Evolutionary conservation across 257 asterid species (phyloP), one percentile per base, ranked within the genome.

Genomic region (Plectranthus barbatus): DNA sequence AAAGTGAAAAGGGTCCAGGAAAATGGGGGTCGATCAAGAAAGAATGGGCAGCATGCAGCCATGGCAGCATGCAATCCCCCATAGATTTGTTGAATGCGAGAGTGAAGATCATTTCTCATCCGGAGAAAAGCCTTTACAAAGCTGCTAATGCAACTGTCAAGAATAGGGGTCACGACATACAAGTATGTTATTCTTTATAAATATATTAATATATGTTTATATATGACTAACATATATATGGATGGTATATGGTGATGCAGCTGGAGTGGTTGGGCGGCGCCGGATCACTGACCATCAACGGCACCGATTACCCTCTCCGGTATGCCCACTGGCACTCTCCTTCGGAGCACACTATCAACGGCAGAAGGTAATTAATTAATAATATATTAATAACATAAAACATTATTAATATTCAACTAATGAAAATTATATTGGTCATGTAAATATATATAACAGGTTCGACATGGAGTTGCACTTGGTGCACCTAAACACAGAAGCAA

Each of bases 281-380:
- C 3, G 94, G 96, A 55, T 78, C 87, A 1, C 47, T 75, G 21
- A 9, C 9, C 19, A 75, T 88, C 34, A 80, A 83, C 23, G 79
- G 79, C 33, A 74, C 58, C 2, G 36, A 68, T 8, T 88, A 81
- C 39, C 18, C 56, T 3, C 92, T 88, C 37, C 64, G 17, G 31
- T 80, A 79, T 26, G 82, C 84, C 56, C 96, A 88, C 20, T 86
- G 96, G 95, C 96, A 88, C 69, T 80, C 92, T 56, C 92, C 96
- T 17, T 83, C 96, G 0, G 96, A 88, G 72, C 92, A 83, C 76
- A 83, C 92, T 11, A 62, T 85, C 69, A 50, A 80, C 19, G 92
- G 96, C 47, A 77, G 72, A 72, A 81, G 94, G 86, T 56, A 15
- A 1, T 2, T 26, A 26, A 26, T 26, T 26, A 26, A 26, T 26